Conservation (phyloP, 306 rosid genomes). For the Fagus crenata region DNA sequence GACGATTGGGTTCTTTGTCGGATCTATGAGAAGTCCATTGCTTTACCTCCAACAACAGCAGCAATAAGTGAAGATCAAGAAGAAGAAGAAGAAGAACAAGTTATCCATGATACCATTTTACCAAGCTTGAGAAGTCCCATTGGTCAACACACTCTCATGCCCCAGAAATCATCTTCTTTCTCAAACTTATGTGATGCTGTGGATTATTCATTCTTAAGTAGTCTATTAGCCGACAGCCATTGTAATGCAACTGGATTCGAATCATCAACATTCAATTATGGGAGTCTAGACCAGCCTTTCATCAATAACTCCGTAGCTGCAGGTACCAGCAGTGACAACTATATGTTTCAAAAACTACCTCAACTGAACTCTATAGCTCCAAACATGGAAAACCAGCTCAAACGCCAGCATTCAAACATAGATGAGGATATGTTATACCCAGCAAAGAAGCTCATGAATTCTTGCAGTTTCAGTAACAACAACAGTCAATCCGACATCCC, state of each 20-base stretch:
- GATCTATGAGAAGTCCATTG: conserved; percentile 54
- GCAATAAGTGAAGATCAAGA: conserved; percentile 28
- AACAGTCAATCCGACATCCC: conserved; percentile 40
- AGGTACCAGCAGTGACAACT: not conserved
- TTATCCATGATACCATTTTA: conserved; percentile 30
- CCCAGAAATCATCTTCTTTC: conserved; percentile 60
- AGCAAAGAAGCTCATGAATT: conserved; percentile 41
- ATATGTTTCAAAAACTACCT: conserved; percentile 37
- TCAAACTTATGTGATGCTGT: conserved; percentile 55
- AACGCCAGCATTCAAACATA: conserved; percentile 39
- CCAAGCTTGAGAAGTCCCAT: conserved; percentile 18
- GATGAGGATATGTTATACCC: conserved; percentile 40
- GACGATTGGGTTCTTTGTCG: conserved; percentile 67
- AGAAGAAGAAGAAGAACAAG: conserved; percentile 30
- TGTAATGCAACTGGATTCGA: conserved; percentile 34
- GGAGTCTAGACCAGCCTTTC: conserved; percentile 30
- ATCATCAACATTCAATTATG: conserved; percentile 33
- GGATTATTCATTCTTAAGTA: conserved; percentile 56
- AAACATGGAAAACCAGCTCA: conserved; percentile 35
- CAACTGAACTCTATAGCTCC: conserved; percentile 28
- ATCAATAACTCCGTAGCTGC: not conserved
- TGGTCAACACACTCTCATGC: conserved; percentile 28
- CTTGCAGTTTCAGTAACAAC: conserved; percentile 40
- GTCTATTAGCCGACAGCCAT: conserved; percentile 45
- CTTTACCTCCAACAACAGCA: conserved; percentile 28